Percentiles rank a stretch among this genome's conserved stretches.
phyloP scores from a whole-genome alignment of 2,329 filamentous ascomycete genomes.

The Torrubiellomyces zombiae region DNA sequence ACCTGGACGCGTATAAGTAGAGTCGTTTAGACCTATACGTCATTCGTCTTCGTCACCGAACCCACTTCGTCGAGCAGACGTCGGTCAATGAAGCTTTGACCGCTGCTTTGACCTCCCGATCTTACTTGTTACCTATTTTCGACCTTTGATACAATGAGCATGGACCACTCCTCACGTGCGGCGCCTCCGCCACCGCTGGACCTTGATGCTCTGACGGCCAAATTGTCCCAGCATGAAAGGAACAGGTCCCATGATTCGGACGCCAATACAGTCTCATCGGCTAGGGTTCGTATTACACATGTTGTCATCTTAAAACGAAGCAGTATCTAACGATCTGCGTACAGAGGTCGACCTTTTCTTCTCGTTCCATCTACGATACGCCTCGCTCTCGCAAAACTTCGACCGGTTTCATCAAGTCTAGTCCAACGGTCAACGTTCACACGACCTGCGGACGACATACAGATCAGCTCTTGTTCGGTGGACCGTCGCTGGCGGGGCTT shows the following conservation, averaged over 20 bases:
- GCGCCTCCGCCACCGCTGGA: constrained; percentile 5
- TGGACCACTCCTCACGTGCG: constrained; percentile 2
- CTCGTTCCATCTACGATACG: constrained; percentile 11
- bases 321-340: constrained; percentile 8
- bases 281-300: constrained; percentile 8
- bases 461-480: constrained; percentile 34
- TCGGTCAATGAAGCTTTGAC: too few relatives aligned
- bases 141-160: constrained; percentile 1
- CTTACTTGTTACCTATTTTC: neutral
- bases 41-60: neutral
- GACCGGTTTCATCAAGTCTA: constrained; percentile 17
- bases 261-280: constrained; percentile 6
- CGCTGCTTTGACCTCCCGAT: neutral
- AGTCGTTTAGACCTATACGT: neutral
- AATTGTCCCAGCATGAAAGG: constrained; percentile 8
- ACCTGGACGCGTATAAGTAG: too few relatives aligned
- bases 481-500: constrained; percentile 26
- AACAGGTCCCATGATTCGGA: constrained; percentile 9
- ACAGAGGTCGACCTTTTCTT: constrained; percentile 14
- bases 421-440: constrained; percentile 31
- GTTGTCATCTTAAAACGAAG: constrained; percentile 2
- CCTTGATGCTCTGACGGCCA: constrained; percentile 4
- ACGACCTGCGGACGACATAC: constrained; percentile 39
- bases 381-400: constrained; percentile 14
- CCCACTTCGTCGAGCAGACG: neutral